Evolutionary conservation across 2,329 filamentous ascomycete genomes (phyloP), one percentile per base, ranked within the genome.

Genomic region (Fusarium sp.): DNA sequence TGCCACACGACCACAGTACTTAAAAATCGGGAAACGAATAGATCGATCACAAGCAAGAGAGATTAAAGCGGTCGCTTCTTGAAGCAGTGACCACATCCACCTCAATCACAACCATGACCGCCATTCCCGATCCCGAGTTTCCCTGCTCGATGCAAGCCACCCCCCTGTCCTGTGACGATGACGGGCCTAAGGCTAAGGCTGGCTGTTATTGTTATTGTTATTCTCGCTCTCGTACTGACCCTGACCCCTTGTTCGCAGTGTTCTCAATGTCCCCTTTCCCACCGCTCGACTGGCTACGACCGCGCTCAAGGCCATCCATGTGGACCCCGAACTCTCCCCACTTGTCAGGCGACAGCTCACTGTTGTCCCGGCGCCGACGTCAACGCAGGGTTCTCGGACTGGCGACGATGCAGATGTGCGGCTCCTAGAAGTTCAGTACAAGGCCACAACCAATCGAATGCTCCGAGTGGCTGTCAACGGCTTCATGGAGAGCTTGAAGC

Each of bases 361-460:
- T 39, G 82, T 93, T 48, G 79, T 81, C 27, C 45, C 75, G n/a
- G 68, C 73, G 21, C 48, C 66, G 55, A 68, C 73, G n/a, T 49
- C 67, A 53, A 63, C 74, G 14, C 50, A 67, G 52, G 63, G 73
- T 23, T 63, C 58, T 37, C 35, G 27, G 20, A 53, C 70, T 25
- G 59, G 69, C 13, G 45, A 62, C 23, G 59, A 68, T 27, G 37
- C 59, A 48, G 75, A 76, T 39, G 73, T 77, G 18, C 79, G 75
- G 21, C 79, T 94, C 6, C 83, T 98, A 47, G 84, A 86, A 62
- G 91, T 92, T 11, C 86, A 91, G 62, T 98, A 98, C 80, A 87
- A 85, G 54, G 96, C 96, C 2, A 93, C 93, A 0, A 98, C 96
- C 20, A 97, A 97, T 77, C 90, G 96, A 71, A 98, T 98, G 95